Evolutionary conservation across 768 basidiomycete species (phyloP), one percentile per base, ranked within the genome.

Genomic region (Phlegmacium glaucopus): DNA sequence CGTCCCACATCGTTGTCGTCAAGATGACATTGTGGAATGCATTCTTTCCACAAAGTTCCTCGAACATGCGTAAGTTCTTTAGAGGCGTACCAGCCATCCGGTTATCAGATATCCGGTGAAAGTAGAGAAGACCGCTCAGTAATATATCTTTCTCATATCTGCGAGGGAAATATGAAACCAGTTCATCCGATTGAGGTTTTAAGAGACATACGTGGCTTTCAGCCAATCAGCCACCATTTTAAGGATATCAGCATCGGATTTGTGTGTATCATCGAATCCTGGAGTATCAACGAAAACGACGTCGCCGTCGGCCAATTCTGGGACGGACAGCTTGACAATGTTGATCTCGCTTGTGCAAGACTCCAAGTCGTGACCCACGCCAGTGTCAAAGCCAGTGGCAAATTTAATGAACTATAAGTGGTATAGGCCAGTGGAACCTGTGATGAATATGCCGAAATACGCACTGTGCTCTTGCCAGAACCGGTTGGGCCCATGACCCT

Each of bases 281-380:
- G 63, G 65, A 1, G 62, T 66, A 32, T 77, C 75, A 16, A 77
- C 65, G 3, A 77, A 53, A 2, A 62, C 64, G 39, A 77, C 59
- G 3, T 46, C 43, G 44, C 54, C 51, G 8, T 59, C 60, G 38
- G 64, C 59, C 25, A 37, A 15, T 8, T 64, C 30, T 13, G 42
- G 63, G n/a, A 49, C 44, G 34, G 61, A 62, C 3, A 65, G 45
- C 9, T 60, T 49, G 4, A 64, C 60, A 9, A 64, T 63, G 27
- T 57, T 55, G n/a, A 77, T 61, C n/a, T 61, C 55, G 27, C 56
- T 58, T 9, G 76, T 78, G 44, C 63, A 69, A 22, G 75, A 74
- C 47, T 63, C 57, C 40, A 74, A 37, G 4, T 48, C 43, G 9
- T 52, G 25, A 15, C 58, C 55, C 2, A 58, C 51, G 5, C 52